These are phyloP conservation scores for Yamadazyma triangularis DNA, from an alignment of 1,139 yeast species.

Conservation along the genomic window DNA sequence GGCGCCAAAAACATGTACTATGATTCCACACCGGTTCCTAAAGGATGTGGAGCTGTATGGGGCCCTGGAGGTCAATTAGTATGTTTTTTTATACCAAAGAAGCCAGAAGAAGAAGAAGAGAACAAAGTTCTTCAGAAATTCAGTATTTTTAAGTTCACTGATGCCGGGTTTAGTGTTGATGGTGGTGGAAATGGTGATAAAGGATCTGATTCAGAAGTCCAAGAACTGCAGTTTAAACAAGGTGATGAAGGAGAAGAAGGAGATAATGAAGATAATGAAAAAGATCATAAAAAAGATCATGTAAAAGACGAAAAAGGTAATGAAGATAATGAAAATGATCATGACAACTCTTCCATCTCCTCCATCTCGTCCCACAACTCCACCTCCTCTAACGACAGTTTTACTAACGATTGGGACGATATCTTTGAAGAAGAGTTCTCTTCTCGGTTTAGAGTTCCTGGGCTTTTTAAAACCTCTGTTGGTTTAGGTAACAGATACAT, in stretches of 20 bases:
- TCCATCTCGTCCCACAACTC: too few species aligned
- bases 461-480: slow-evolving; percentile 36
- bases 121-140: slow-evolving; percentile 25
- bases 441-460: slow-evolving; percentile 41
- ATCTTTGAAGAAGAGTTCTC: slow-evolving; percentile 43
- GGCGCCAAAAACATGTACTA: slow-evolving; percentile 22
- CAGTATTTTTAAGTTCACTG: slow-evolving; percentile 36
- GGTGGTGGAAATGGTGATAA: too few species aligned
- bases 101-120: slow-evolving; percentile 26
- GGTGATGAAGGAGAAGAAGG: slow-evolving; percentile 13
- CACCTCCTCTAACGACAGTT: slow-evolving; percentile 41
- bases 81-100: slow-evolving; percentile 73
- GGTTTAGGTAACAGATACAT: slow-evolving; percentile 34
- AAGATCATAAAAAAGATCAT: too few species aligned
- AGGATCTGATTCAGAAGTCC: too few species aligned
- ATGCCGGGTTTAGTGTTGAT: slow-evolving; percentile 35
- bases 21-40: slow-evolving; percentile 87
- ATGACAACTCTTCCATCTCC: slow-evolving; percentile 11
- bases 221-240: too few species aligned
- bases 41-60: slow-evolving; percentile 93
- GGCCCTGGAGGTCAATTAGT: slow-evolving; percentile 71
- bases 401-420: slow-evolving; percentile 49
- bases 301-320: slow-evolving; percentile 11
- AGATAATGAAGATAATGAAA: too few species aligned
- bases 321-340: slow-evolving; percentile 9